A percentile compares a stretch with the other conserved stretches of the same genome.
phyloP scores from a whole-genome alignment of 805 yeast genomes.

The Isabelozyma pseudorhagii region DNA sequence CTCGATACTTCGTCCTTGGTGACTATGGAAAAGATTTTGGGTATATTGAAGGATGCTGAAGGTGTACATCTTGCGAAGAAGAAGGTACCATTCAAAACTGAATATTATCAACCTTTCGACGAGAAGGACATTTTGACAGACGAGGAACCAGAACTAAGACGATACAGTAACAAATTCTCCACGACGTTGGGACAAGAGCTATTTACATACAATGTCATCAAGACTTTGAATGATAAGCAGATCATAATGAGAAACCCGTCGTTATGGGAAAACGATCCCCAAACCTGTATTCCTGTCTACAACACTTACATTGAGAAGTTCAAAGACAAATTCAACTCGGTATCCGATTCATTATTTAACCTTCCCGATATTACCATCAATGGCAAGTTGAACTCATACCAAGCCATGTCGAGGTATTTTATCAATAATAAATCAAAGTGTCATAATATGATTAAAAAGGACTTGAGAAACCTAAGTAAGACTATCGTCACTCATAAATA shows the following conservation, averaged over 20 bases:
- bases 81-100: background rate
- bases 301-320: slow-evolving; percentile 4
- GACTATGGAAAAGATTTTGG: slow-evolving; percentile 13
- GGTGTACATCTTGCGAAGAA: too few relatives aligned
- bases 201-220: slow-evolving; percentile 8
- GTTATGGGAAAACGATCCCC: slow-evolving; percentile 4
- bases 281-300: slow-evolving; percentile 2
- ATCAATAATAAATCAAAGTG: slow-evolving; percentile 6
- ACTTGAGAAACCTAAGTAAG: slow-evolving; percentile 3
- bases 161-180: slow-evolving; percentile 2
- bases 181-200: slow-evolving; percentile 10
- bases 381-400: slow-evolving; percentile 4
- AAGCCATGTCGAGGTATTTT: slow-evolving; percentile 4
- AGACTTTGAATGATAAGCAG: slow-evolving; percentile 9
- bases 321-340: slow-evolving; percentile 1
- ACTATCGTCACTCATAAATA: slow-evolving; percentile 1
- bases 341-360: slow-evolving; percentile 1
- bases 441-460: slow-evolving; percentile 6
- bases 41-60: slow-evolving; percentile 8
- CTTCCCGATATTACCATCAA: background rate
- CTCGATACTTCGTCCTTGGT: slow-evolving; percentile 7
- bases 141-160: background rate
- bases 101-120: background rate
- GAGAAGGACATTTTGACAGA: background rate
- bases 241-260: slow-evolving; percentile 5